A percentile compares a stretch with the other conserved stretches of the same genome.
Evolutionary conservation across 768 basidiomycete genomes (phyloP).

Genomic region (Xanthoconium purpureum): DNA sequence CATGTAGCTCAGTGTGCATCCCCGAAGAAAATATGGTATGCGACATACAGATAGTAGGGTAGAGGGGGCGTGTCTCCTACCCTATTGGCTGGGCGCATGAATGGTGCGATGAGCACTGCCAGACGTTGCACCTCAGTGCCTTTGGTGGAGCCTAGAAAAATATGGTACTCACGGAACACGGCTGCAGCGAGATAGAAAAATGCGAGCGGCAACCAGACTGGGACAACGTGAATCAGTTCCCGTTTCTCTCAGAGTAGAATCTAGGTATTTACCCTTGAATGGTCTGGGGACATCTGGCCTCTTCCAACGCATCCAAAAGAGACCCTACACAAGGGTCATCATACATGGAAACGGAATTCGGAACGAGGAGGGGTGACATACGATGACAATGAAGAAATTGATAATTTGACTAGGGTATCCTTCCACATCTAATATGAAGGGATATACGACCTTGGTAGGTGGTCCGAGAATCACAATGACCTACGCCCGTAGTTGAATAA

Average conservation of each 20-base stretch:
- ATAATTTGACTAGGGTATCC: constrained; percentile 51
- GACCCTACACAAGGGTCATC: constrained; percentile 33
- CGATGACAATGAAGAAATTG: constrained; percentile 53
- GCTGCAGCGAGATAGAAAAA: constrained; percentile 53
- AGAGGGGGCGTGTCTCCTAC: constrained; percentile 60
- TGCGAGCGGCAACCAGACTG: constrained; percentile 56
- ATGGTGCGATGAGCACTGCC: constrained; percentile 54
- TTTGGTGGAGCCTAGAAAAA: no score
- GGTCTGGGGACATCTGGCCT: constrained; percentile 46
- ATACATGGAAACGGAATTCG: no score
- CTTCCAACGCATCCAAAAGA: constrained; percentile 55
- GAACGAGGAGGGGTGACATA: constrained; percentile 24
- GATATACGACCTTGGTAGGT: constrained; percentile 51
- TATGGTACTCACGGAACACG: constrained; percentile 42
- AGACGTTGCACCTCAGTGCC: not conserved
- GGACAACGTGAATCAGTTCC: not conserved
- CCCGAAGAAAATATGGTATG: not conserved
- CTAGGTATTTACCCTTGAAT: constrained; percentile 44
- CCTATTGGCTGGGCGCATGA: constrained; percentile 50
- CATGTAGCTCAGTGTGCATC: constrained; percentile 28
- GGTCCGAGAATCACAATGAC: constrained; percentile 55
- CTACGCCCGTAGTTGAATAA: constrained; percentile 24
- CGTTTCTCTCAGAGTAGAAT: no score
- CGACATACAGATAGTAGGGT: constrained; percentile 50
- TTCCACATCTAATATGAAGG: constrained; percentile 59